Evolutionary conservation across 75 land plant genomes (phyloP), one percentile per base, ranked within the genome.

Genomic region (Isoetes taiwanensis): DNA sequence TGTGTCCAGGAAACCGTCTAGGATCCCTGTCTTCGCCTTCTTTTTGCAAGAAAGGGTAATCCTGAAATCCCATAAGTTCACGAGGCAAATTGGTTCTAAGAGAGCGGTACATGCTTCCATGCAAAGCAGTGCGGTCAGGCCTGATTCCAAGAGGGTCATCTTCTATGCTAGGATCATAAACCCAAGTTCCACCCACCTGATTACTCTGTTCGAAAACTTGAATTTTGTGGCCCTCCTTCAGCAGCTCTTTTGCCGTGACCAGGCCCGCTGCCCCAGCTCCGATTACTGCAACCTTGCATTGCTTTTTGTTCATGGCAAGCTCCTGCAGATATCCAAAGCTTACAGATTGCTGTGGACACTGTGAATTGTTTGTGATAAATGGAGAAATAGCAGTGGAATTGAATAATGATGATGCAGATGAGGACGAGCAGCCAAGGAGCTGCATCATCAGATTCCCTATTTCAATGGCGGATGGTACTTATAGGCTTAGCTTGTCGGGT

Each of bases 221-320:
- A 54, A 70, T 70, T 0, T n/a, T 33, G 57, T 80, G 83, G 28
- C 81, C 78, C 38, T 78, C 81, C 33, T 66, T 61, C 33, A 55
- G 66, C 0, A 81, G 68, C 78, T 77, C 84, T 59, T 78, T 61
- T 1, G 84, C 84, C 6, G 70, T 64, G 11, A 78, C 78, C 17
- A 81, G 66, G 32, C 83, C 84, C 14, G 81, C 66, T 0, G 84
- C 75, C 1, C 84, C 84, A 0, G 76, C 84, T 1, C 84, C 84
- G 40, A 81, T 78, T 40, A 81, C 84, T n/a, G n/a, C n/a, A n/a
- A n/a, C n/a, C n/a, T n/a, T n/a, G n/a, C n/a, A n/a, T n/a, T n/a
- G n/a, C n/a, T n/a, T n/a, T n/a, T n/a, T n/a, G n/a, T n/a, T n/a
- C n/a, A n/a, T n/a, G n/a, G n/a, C n/a, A n/a, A n/a, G n/a, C n/a